A percentile compares a stretch with the other conserved stretches of the same genome.
phyloP scores from a whole-genome alignment of 257 asterid species.

The Solanum chiquidenum region DNA sequence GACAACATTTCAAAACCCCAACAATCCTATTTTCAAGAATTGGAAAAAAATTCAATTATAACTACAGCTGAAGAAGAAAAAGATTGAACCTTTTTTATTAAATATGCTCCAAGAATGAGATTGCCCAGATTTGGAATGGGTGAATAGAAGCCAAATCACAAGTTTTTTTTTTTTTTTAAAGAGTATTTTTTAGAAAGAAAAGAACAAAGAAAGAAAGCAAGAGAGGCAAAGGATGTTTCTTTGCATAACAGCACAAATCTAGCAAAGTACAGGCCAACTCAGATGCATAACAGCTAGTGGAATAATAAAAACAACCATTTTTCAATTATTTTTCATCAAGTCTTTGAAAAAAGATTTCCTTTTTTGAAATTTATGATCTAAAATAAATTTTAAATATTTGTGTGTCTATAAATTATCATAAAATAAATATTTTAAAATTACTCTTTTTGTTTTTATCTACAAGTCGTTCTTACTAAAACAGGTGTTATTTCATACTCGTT shows the following conservation, averaged over 20 bases:
- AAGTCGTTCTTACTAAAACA: too few species aligned
- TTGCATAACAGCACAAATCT: slow-evolving; percentile 3
- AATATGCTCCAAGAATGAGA: not conserved
- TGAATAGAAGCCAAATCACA: not conserved
- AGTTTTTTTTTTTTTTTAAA: not conserved
- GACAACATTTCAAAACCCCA: slow-evolving; percentile 21
- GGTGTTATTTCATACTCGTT: too few species aligned
- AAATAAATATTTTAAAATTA: too few species aligned
- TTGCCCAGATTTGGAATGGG: not conserved
- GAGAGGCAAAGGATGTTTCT: not conserved
- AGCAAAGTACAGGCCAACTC: not conserved
- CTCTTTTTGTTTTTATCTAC: too few species aligned
- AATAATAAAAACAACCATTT: not conserved
- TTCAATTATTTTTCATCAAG: not conserved
- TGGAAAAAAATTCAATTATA: not conserved
- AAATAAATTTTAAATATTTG: too few species aligned
- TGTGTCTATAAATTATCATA: too few species aligned
- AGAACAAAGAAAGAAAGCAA: not conserved
- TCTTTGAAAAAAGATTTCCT: too few species aligned
- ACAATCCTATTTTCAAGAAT: slow-evolving; percentile 14
- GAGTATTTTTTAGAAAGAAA: not conserved
- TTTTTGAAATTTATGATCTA: too few species aligned
- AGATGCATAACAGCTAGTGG: not conserved
- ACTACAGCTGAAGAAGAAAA: not conserved
- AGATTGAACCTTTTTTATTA: not conserved